phyloP scores from a whole-genome alignment of 202 grass and related monocot species.

The Saccharum hybrid region DNA sequence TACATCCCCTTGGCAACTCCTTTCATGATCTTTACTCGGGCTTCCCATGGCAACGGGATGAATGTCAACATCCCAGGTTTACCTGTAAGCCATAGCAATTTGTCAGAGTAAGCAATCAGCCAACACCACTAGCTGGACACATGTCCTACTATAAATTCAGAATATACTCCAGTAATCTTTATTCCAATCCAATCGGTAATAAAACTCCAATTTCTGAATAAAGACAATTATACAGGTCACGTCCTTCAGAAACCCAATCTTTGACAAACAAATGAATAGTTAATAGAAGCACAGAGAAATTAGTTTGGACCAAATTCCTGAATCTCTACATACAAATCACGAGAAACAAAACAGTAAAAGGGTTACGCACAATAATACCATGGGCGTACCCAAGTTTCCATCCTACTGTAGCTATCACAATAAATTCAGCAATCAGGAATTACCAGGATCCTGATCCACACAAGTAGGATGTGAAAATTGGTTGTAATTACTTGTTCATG shows the following conservation, averaged over 20 bases:
- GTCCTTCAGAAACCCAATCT: constrained; percentile 26
- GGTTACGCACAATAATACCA: not conserved
- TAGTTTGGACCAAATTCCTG: constrained; percentile 1
- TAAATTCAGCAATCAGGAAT: not conserved
- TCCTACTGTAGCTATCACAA: not conserved
- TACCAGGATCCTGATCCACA: constrained; percentile 10
- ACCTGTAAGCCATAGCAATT: constrained; percentile 55
- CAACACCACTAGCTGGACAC: not conserved
- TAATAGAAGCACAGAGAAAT: constrained; percentile 2
- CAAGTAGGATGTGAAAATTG: not conserved
- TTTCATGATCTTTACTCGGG: constrained; percentile 84
- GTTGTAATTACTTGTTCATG: not conserved
- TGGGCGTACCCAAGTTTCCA: not conserved
- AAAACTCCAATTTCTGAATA: not conserved
- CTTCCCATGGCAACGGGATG: constrained; percentile 70
- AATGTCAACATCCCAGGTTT: constrained; percentile 66
- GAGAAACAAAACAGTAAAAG: not conserved
- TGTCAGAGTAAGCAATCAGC: constrained; percentile 8
- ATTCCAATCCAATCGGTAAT: not conserved
- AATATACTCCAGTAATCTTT: constrained; percentile 21
- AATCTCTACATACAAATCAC: not conserved
- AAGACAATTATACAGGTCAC: not conserved
- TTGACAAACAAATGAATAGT: not conserved
- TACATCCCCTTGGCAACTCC: constrained; percentile 76
- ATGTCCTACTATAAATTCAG: not conserved